A percentile compares a stretch with the other conserved stretches of the same genome.
Evolutionary conservation across 2,329 filamentous ascomycete species (phyloP).

Genomic region (Monilinia aucupariae): DNA sequence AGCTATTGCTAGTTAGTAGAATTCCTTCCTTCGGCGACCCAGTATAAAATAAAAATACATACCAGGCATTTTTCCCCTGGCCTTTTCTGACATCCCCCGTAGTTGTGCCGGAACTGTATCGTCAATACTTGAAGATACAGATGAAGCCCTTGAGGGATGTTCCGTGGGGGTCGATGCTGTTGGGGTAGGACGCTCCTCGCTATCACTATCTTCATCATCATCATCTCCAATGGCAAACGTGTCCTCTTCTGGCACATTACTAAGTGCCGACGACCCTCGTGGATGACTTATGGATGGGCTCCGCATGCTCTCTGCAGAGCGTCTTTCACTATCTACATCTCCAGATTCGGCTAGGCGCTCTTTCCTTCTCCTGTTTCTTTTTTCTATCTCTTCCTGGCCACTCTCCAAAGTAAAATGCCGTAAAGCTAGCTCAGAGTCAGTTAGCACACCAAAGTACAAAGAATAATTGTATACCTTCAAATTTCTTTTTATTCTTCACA

Average conservation of each 20-base stretch:
- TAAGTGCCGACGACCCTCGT: constrained; percentile 51
- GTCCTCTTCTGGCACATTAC: constrained; percentile 71
- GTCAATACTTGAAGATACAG: constrained; percentile 60
- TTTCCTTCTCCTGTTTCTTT: constrained; percentile 66
- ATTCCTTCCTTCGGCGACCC: not conserved
- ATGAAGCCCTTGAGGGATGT: constrained; percentile 59
- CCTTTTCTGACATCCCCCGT: constrained; percentile 94
- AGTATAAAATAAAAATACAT: constrained; percentile 10
- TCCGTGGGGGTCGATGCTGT: constrained; percentile 60
- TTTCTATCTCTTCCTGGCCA: constrained; percentile 85
- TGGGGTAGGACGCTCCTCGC: constrained; percentile 50
- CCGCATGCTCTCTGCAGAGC: constrained; percentile 61
- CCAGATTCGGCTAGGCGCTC: constrained; percentile 49
- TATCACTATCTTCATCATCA: constrained; percentile 55
- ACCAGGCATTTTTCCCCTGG: constrained; percentile 83
- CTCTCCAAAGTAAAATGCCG: constrained; percentile 87
- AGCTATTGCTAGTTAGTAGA: constrained; percentile 40
- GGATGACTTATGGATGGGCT: constrained; percentile 54
- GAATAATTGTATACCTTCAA: constrained; percentile 48
- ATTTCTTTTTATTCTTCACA: constrained; percentile 71
- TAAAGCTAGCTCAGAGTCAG: constrained; percentile 45
- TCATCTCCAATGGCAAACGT: constrained; percentile 85
- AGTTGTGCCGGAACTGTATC: constrained; percentile 78
- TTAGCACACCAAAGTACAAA: constrained; percentile 11
- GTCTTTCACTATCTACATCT: constrained; percentile 44